Evolutionary conservation across 2,329 filamentous ascomycete genomes (phyloP).

Genomic region (Amphichorda felina): DNA sequence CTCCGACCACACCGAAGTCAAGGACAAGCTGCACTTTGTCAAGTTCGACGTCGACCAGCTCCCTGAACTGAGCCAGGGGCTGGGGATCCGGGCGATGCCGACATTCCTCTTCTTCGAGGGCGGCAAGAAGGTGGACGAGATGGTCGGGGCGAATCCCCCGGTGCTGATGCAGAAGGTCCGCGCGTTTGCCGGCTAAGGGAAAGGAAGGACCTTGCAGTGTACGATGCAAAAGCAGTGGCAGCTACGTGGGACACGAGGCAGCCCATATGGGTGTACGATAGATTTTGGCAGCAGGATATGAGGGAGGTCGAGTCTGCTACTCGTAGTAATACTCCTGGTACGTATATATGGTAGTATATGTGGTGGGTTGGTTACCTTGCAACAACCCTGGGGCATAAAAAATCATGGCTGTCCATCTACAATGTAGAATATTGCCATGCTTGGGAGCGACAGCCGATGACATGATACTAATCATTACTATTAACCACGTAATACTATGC

Average conservation of each 20-base stretch:
- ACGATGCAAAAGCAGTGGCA: background rate
- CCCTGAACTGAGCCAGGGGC: constrained; percentile 61
- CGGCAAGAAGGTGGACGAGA: constrained; percentile 58
- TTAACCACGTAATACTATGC: too few species aligned
- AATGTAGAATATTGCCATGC: too few species aligned
- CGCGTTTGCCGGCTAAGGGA: constrained; percentile 8
- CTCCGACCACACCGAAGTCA: constrained; percentile 28
- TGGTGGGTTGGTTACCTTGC: too few species aligned
- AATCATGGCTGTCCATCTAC: too few species aligned
- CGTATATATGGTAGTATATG: too few species aligned
- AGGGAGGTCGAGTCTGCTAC: too few species aligned
- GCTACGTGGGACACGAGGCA: background rate
- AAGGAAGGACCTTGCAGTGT: background rate
- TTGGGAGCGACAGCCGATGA: too few species aligned
- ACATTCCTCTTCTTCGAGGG: constrained; percentile 80
- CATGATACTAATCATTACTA: too few species aligned
- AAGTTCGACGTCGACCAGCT: constrained; percentile 88
- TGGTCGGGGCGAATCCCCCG: constrained; percentile 71
- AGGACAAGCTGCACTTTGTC: constrained; percentile 58
- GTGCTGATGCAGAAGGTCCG: constrained; percentile 41
- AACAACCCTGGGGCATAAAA: too few species aligned
- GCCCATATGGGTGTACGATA: too few species aligned
- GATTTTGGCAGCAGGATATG: too few species aligned
- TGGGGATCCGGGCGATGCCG: constrained; percentile 82
- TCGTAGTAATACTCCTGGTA: too few species aligned